Conservation (phyloP, 2,329 filamentous ascomycete species). For the Sclerotinia spermophila region DNA sequence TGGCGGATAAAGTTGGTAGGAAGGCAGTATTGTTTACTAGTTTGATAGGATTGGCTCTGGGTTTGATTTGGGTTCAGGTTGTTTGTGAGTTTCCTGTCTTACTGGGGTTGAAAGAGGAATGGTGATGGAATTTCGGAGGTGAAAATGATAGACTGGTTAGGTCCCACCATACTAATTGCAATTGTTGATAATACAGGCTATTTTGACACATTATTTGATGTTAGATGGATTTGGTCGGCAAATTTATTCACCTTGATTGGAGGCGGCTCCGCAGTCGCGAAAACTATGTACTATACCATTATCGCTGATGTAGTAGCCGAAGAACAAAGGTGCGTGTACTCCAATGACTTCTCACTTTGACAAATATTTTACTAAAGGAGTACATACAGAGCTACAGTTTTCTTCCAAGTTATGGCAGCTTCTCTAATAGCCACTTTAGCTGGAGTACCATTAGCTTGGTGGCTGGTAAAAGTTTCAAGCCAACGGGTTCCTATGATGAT, state of each 20-base stretch:
- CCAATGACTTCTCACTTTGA: not conserved
- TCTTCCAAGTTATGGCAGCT: constrained; percentile 30
- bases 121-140: too few species aligned
- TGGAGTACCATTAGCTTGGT: constrained; percentile 37
- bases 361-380: not conserved
- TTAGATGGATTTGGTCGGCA: constrained; percentile 35
- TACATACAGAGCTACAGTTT: constrained; percentile 36
- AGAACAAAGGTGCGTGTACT: constrained; percentile 28
- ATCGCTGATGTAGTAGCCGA: constrained; percentile 38
- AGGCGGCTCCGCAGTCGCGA: constrained; percentile 37
- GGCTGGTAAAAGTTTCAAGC: constrained; percentile 34
- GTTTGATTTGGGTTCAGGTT: constrained; percentile 20
- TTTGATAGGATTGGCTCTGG: constrained; percentile 18
- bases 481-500: constrained; percentile 22
- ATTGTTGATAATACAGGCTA: not conserved
- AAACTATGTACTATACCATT: constrained; percentile 36
- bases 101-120: not conserved
- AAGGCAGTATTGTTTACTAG: constrained; percentile 19
- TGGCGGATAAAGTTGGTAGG: constrained; percentile 24
- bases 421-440: constrained; percentile 36
- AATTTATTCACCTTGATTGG: constrained; percentile 35
- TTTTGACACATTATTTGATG: constrained; percentile 22
- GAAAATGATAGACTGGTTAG: not conserved
- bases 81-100: constrained; percentile 11
- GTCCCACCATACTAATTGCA: not conserved